Conservation (phyloP, 345 rosid genomes). For the Euphorbia tirucalli region DNA sequence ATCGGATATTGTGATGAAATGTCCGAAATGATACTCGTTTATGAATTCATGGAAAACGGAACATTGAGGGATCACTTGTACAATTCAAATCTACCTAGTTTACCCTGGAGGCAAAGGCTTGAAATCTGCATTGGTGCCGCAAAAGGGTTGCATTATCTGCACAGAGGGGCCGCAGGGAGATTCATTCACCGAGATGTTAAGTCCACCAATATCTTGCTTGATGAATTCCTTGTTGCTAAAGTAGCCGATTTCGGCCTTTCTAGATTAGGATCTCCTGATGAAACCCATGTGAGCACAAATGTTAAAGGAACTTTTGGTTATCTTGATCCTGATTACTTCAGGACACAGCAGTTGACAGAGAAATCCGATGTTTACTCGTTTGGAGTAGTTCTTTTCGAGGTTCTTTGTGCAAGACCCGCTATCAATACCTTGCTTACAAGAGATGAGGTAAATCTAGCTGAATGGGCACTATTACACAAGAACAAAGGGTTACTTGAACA, state of each 20-base stretch:
- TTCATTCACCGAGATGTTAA: conserved; percentile 63
- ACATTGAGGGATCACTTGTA: conserved; percentile 50
- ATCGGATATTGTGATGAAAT: conserved; percentile 62
- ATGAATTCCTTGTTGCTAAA: conserved; percentile 41
- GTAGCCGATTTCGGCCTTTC: conserved; percentile 67
- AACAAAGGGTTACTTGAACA: conserved; percentile 36
- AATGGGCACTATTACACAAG: conserved; percentile 39
- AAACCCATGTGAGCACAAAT: conserved; percentile 36
- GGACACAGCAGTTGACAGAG: conserved; percentile 45
- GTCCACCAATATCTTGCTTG: conserved; percentile 56
- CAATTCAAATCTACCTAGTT: conserved; percentile 27
- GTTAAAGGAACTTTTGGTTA: conserved; percentile 59
- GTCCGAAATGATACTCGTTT: conserved; percentile 58
- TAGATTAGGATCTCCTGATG: conserved; percentile 31
- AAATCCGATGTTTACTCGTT: conserved; percentile 63
- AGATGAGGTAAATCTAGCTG: conserved; percentile 51
- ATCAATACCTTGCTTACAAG: conserved; percentile 32
- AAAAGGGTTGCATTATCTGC: conserved; percentile 50
- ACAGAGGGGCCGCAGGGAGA: conserved; percentile 36
- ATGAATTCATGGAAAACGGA: conserved; percentile 60
- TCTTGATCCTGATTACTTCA: conserved; percentile 55
- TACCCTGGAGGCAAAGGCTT: conserved; percentile 55
- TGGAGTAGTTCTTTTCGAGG: conserved; percentile 55
- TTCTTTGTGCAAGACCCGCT: conserved; percentile 51
- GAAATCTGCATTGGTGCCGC: conserved; percentile 65